Percentiles rank a stretch among this genome's conserved stretches.
phyloP scores from a whole-genome alignment of 495 filamentous ascomycete species.

The Alectoria sarmentosa region DNA sequence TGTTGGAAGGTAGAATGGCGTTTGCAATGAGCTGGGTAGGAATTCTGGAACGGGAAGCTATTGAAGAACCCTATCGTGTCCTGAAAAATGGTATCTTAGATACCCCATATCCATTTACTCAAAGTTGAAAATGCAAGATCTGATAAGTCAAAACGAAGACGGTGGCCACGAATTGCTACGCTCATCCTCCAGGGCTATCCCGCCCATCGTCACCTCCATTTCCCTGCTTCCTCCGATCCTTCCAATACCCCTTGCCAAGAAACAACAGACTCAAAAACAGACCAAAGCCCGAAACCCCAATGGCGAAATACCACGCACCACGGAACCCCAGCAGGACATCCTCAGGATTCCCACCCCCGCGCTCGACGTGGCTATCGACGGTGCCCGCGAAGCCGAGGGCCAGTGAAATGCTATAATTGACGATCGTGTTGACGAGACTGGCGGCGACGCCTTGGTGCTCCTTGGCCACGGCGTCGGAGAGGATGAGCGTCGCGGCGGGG shows the following conservation, averaged over 20 bases:
- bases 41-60: no score
- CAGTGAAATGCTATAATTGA: conserved; percentile 62
- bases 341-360: conserved; percentile 31
- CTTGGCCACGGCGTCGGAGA: conserved; percentile 35
- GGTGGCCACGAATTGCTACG: no score
- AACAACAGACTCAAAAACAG: conserved; percentile 28
- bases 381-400: conserved; percentile 61
- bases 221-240: neutral
- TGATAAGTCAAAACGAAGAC: no score
- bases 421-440: conserved; percentile 54
- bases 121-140: no score
- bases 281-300: conserved; percentile 44
- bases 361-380: conserved; percentile 48
- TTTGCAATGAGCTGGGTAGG: no score
- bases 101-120: no score
- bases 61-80: no score
- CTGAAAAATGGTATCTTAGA: no score
- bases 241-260: conserved; percentile 10
- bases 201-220: neutral
- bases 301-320: conserved; percentile 50
- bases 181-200: neutral
- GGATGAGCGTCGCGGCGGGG: conserved; percentile 28
- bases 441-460: conserved; percentile 46
- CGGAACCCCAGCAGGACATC: conserved; percentile 47
- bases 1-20: no score